Evolutionary conservation across 163 green algal genomes (phyloP).

Genomic region (Chlorella variabilis): DNA sequence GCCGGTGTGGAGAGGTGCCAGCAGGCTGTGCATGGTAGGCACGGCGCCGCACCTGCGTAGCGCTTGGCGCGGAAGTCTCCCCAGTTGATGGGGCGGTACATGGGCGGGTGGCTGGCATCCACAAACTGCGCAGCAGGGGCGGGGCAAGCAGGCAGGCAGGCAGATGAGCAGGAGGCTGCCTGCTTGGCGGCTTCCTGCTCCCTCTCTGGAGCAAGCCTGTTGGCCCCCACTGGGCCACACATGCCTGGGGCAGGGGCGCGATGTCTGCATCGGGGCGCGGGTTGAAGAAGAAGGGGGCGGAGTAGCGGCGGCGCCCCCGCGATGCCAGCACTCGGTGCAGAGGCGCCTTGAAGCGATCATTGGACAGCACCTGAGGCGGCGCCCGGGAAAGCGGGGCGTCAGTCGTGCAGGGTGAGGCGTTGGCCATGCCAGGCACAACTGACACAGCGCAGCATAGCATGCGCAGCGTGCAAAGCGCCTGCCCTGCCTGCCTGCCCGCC

Average conservation of each 20-base stretch:
- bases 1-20: no score
- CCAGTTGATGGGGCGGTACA: conserved; percentile 45
- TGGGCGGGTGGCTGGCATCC: not conserved
- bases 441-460: not conserved
- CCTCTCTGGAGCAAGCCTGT: no score
- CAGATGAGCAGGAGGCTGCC: not conserved
- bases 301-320: conserved; percentile 45
- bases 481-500: not conserved
- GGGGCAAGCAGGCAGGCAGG: no score
- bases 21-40: no score
- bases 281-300: conserved; percentile 72
- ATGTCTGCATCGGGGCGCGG: conserved; percentile 49
- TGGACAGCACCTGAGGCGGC: conserved; percentile 52
- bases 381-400: no score
- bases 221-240: conserved; percentile 24
- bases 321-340: conserved; percentile 63
- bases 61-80: conserved; percentile 40
- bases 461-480: not conserved
- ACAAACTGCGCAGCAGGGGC: conserved; percentile 42
- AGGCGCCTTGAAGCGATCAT: conserved; percentile 60
- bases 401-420: not conserved
- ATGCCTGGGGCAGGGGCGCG: conserved; percentile 29
- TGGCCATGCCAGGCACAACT: not conserved
- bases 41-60: conserved; percentile 44
- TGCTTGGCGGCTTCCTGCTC: no score